Evolutionary conservation across 805 yeast species (phyloP), one percentile per base, ranked within the genome.

Genomic region (Candida sphagnicola): DNA sequence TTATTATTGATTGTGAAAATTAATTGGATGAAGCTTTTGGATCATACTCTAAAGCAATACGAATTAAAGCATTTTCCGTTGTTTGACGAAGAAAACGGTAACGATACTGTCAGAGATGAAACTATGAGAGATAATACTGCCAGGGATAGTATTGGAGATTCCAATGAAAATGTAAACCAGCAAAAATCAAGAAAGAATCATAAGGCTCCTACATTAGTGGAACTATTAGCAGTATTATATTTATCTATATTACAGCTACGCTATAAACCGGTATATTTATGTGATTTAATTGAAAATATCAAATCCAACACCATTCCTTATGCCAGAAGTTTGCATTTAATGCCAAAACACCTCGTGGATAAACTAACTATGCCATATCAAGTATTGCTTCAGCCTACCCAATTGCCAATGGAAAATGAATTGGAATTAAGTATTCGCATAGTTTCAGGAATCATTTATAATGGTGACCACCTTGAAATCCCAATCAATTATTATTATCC

Each of bases 281-380:
- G 59, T 39, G 85, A 80, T 50, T 54, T 78, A 13, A 49, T 77
- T 17, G 47, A 52, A 3, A 60, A 73, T 56, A 55, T 75, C 3
- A 50, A 65, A 19, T 47, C 60, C 2, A 74, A 74, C 35, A 59
- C 62, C 23, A 56, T 83, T 1, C 85, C 86, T 2, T 75, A 67
- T 46, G 55, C 71, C 45, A 67, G 59, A 36, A 65, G 75, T 4
- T 42, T 57, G 14, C 57, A 54, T 29, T 41, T 59, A 6, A 39
- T 78, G 3, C 81, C 84, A 6, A 47, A 50, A 19, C 34, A 44
- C 1, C 50, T 67, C 54, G 42, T 58, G 16, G 56, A 58, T 35
- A 56, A 57, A 37, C 44, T 78, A 23, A 75, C 78, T 0, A 49
- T 57, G 18, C 49, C 58, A 28, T 65, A 64, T 44, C 43, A 64